These are phyloP conservation scores for Casaregolazyma lundiana DNA, from an alignment of 1,139 yeast species.

Conservation along the genomic window DNA sequence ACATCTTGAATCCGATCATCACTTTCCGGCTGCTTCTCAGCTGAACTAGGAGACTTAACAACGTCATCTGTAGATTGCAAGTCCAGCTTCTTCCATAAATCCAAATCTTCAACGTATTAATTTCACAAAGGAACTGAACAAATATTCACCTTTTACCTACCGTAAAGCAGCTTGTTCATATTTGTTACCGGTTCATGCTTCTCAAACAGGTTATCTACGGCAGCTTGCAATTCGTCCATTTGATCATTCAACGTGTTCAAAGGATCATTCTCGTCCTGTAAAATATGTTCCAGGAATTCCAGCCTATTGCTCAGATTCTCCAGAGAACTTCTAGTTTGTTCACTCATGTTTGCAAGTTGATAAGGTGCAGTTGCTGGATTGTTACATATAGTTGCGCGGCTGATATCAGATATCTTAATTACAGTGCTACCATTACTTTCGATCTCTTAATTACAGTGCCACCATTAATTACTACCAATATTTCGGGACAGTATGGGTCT, in stretches of 20 bases:
- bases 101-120: slow-evolving; percentile 7
- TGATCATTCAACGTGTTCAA: slow-evolving; percentile 11
- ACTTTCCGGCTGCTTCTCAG: background rate
- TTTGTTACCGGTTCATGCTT: slow-evolving; percentile 11
- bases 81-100: slow-evolving; percentile 15
- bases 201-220: slow-evolving; percentile 14
- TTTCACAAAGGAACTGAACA: background rate
- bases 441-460: too few species aligned
- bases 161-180: slow-evolving; percentile 11
- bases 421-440: background rate
- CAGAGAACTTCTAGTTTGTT: slow-evolving; percentile 3
- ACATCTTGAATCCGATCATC: background rate
- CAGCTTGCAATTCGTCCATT: slow-evolving; percentile 16
- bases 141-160: slow-evolving; percentile 9
- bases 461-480: too few species aligned
- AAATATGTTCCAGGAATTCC: slow-evolving; percentile 16
- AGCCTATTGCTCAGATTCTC: slow-evolving; percentile 14
- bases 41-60: background rate
- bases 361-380: background rate
- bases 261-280: slow-evolving; percentile 8
- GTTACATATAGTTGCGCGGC: background rate
- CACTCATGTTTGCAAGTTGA: background rate
- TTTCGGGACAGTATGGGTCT: too few species aligned
- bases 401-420: background rate
- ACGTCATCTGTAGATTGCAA: slow-evolving; percentile 1